Conservation (phyloP, 2,329 filamentous ascomycete species). For the Aspergillus texensis region DNA sequence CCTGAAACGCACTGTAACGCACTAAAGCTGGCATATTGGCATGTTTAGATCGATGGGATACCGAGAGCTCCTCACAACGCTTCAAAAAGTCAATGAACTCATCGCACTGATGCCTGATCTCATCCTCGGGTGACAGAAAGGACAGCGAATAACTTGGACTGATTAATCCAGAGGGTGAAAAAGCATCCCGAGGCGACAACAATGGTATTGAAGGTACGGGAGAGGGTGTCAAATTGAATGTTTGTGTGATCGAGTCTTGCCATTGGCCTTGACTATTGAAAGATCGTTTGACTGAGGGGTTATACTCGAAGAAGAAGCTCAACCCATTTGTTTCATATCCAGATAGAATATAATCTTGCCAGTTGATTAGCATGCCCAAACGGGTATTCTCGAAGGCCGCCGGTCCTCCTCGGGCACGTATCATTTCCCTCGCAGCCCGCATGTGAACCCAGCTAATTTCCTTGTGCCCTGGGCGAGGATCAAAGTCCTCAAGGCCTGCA, state of each 20-base stretch:
- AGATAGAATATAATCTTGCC: constrained; percentile 46
- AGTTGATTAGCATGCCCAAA: constrained; percentile 45
- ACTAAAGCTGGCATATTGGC: constrained; percentile 18
- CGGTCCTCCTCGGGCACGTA: constrained; percentile 40
- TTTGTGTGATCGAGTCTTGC: background rate
- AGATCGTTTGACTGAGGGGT: constrained; percentile 10
- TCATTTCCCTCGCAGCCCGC: constrained; percentile 43
- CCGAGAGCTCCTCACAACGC: constrained; percentile 40
- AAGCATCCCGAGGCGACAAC: constrained; percentile 5
- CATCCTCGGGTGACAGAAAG: constrained; percentile 27
- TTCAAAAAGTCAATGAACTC: constrained; percentile 43
- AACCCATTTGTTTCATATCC: constrained; percentile 40
- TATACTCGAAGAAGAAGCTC: constrained; percentile 39
- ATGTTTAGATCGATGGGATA: constrained; percentile 28
- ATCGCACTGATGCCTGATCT: constrained; percentile 39
- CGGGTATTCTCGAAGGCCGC: constrained; percentile 39
- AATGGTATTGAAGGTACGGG: constrained; percentile 3
- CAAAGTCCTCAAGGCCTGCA: constrained; percentile 44
- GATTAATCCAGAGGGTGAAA: constrained; percentile 6
- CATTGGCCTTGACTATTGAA: background rate
- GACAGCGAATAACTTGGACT: background rate
- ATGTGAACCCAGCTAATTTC: constrained; percentile 44
- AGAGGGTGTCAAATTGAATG: background rate
- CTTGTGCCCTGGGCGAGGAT: constrained; percentile 41
- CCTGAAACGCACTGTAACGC: constrained; percentile 33